These are phyloP conservation scores for Suhomyces vadensis DNA, from an alignment of 805 yeast species.

Conservation along the genomic window DNA sequence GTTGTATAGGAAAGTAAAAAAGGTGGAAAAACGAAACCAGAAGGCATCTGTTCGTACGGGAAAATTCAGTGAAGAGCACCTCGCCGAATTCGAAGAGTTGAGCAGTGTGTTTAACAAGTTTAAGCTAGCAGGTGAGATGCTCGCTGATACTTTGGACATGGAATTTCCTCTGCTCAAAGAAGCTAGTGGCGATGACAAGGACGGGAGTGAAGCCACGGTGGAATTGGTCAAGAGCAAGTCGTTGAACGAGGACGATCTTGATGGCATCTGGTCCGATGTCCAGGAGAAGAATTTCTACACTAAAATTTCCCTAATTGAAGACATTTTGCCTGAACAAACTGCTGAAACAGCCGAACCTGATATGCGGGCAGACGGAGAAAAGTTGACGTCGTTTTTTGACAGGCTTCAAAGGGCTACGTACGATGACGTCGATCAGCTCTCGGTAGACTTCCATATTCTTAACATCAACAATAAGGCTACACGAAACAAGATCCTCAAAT, in stretches of 20 bases:
- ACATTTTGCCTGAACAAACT: slow-evolving; percentile 17
- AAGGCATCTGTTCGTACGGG: slow-evolving; percentile 70
- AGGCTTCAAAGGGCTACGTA: slow-evolving; percentile 45
- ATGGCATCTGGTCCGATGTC: slow-evolving; percentile 60
- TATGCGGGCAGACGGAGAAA: slow-evolving; percentile 35
- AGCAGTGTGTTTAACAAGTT: slow-evolving; percentile 46
- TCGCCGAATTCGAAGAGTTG: slow-evolving; percentile 33
- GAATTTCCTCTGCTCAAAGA: slow-evolving; percentile 18
- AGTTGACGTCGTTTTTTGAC: slow-evolving; percentile 43
- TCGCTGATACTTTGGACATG: slow-evolving; percentile 42
- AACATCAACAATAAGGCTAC: slow-evolving; percentile 73
- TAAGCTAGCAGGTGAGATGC: slow-evolving; percentile 38
- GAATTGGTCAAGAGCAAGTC: slow-evolving; percentile 25
- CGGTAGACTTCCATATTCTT: slow-evolving; percentile 48
- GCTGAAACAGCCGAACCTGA: neutral
- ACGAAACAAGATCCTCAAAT: slow-evolving; percentile 55
- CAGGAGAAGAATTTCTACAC: slow-evolving; percentile 68
- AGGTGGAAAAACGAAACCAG: slow-evolving; percentile 42
- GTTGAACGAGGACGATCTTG: slow-evolving; percentile 25
- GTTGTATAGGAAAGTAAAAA: slow-evolving; percentile 36
- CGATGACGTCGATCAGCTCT: slow-evolving; percentile 52
- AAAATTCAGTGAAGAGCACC: slow-evolving; percentile 47
- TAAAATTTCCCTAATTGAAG: slow-evolving; percentile 46
- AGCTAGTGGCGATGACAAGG: slow-evolving; percentile 19
- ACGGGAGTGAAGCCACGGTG: slow-evolving; percentile 12